Conservation (phyloP, 305 asterid species). For the Fraxinus baroniana region DNA sequence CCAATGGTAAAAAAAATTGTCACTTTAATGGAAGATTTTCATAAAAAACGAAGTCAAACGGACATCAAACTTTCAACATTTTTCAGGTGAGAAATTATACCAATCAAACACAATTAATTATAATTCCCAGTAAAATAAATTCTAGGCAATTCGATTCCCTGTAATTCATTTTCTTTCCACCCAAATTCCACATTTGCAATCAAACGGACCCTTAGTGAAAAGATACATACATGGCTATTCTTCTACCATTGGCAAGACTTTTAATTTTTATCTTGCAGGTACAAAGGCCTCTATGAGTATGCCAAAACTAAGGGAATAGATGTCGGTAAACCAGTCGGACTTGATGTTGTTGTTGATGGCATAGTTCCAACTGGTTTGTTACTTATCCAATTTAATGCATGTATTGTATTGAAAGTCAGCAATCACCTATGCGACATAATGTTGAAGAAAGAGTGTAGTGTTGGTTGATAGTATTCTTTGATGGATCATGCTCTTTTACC, state of each 20-base stretch:
- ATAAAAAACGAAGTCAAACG: no score
- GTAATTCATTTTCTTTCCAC: no score
- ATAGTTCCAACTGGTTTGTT: conserved; percentile 79
- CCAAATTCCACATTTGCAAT: no score
- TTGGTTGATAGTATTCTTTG: not conserved
- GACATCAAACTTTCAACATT: no score
- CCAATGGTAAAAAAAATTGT: no score
- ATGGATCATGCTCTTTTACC: conserved; percentile 7
- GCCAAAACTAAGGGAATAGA: conserved; percentile 66
- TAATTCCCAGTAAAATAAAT: no score
- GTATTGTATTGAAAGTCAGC: not conserved
- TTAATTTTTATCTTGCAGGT: conserved; percentile 40
- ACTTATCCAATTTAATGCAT: conserved; percentile 7
- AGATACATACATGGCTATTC: not conserved
- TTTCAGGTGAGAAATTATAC: no score
- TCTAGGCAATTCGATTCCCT: no score
- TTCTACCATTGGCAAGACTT: not conserved
- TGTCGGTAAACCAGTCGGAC: conserved; percentile 58
- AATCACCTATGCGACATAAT: not conserved
- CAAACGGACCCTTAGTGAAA: no score
- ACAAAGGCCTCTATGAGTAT: conserved; percentile 85
- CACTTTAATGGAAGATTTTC: no score
- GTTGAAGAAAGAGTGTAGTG: not conserved
- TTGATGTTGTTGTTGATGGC: conserved; percentile 85
- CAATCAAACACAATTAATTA: no score